A percentile compares a stretch with the other conserved stretches of the same genome.
Evolutionary conservation across 306 rosid species (phyloP).

Genomic region (Vigna unguiculata): DNA sequence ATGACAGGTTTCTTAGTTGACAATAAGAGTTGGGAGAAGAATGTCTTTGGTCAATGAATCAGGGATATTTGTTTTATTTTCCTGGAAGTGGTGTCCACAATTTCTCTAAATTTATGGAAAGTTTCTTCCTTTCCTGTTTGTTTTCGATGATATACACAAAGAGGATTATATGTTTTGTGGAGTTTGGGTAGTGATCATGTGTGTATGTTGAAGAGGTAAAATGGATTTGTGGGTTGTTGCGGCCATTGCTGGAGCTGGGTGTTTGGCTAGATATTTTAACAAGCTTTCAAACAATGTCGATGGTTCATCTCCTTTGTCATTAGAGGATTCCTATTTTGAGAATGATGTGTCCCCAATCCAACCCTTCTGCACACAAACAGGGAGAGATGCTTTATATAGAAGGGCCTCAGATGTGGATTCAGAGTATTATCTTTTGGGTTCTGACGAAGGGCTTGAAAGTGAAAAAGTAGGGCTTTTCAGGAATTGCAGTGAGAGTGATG

Average conservation of each 20-base stretch:
- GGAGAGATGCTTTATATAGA: constrained; percentile 39
- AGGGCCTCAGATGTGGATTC: constrained; percentile 43
- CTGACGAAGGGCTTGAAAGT: constrained; percentile 49
- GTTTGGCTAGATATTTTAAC: constrained; percentile 76
- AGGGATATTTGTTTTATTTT: constrained; percentile 37
- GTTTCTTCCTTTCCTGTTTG: constrained; percentile 29
- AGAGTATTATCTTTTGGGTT: constrained; percentile 50
- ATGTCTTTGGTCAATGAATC: constrained; percentile 26
- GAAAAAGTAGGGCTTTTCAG: constrained; percentile 26
- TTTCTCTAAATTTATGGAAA: constrained; percentile 46
- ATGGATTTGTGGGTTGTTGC: constrained; percentile 95
- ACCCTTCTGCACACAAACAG: constrained; percentile 34
- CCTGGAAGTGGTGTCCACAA: constrained; percentile 9
- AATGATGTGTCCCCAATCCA: constrained; percentile 47
- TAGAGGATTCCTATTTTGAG: constrained; percentile 53
- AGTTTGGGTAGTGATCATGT: constrained; percentile 52
- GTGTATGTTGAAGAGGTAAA: constrained; percentile 33
- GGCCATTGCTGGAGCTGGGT: constrained; percentile 85
- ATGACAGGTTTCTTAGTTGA: constrained; percentile 28
- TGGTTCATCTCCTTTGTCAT: constrained; percentile 38
- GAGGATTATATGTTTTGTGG: constrained; percentile 47
- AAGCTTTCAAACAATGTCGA: constrained; percentile 45
- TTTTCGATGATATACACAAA: constrained; percentile 42
- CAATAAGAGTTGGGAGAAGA: constrained; percentile 30
- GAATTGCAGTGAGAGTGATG: constrained; percentile 42